These are phyloP conservation scores for Tricholoma flavovirens DNA, from an alignment of 768 basidiomycete species.

Conservation along the genomic window DNA sequence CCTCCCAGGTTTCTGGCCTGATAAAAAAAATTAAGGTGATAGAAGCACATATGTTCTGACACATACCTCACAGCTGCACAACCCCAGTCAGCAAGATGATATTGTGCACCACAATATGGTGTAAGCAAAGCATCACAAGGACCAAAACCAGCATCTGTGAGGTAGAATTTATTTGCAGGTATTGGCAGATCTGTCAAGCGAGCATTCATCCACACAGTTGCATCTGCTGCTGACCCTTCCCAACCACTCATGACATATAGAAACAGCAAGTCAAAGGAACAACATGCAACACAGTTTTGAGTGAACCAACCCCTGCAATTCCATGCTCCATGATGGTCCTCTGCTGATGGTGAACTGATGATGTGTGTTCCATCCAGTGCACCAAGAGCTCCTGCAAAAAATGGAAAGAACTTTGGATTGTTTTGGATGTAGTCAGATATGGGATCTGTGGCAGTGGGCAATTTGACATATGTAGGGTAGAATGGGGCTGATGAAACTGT, in stretches of 20 bases:
- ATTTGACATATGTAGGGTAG: slow-evolving; percentile 11
- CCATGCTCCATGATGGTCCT: slow-evolving; percentile 1
- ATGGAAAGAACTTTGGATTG: no score
- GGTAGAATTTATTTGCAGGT: slow-evolving; percentile 25
- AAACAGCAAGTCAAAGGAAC: slow-evolving; percentile 22
- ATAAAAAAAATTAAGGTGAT: no score
- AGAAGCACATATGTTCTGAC: no score
- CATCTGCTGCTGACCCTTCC: slow-evolving; percentile 26
- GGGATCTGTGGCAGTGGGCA: slow-evolving; percentile 5
- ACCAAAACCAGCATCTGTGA: slow-evolving; percentile 33
- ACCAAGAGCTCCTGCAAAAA: slow-evolving; percentile 11
- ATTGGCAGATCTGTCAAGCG: slow-evolving; percentile 18
- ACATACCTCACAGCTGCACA: no score
- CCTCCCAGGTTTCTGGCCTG: no score
- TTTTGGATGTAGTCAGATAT: slow-evolving; percentile 7
- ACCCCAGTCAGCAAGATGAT: slow-evolving; percentile 19
- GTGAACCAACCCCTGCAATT: slow-evolving; percentile 16
- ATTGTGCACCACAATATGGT: slow-evolving; percentile 29
- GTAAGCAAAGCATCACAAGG: slow-evolving; percentile 25
- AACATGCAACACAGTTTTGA: slow-evolving; percentile 25
- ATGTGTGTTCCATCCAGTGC: no score
- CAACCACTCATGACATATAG: no score
- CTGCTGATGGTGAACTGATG: no score
- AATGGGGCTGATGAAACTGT: slow-evolving; percentile 11
- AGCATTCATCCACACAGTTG: slow-evolving; percentile 19